Evolutionary conservation across 352 stramenopile genomes (phyloP).

Genomic region (Phytophthora capsici): DNA sequence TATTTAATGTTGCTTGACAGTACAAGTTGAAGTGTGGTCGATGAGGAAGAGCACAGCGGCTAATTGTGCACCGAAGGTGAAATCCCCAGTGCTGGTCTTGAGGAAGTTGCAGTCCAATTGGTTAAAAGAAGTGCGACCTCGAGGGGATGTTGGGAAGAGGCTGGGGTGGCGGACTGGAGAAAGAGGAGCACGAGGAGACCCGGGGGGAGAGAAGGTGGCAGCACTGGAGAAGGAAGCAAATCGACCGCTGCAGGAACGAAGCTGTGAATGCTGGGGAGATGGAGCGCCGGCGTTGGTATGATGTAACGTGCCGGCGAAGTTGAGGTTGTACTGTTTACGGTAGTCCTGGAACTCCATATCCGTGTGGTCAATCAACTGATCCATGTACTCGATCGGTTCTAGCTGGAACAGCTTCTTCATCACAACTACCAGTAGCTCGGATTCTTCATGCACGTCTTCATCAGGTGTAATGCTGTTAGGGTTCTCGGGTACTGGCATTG

Average conservation of each 20-base stretch:
- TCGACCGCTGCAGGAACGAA: conserved; percentile 26
- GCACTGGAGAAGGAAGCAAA: conserved; percentile 57
- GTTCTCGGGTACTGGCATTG: not conserved
- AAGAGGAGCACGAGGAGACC: conserved; percentile 9
- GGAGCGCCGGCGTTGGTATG: conserved; percentile 36
- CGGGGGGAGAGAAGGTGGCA: conserved; percentile 20
- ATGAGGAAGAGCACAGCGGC: conserved; percentile 55
- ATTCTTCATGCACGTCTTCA: conserved; percentile 23
- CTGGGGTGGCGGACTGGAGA: conserved; percentile 28
- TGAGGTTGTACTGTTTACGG: conserved; percentile 48
- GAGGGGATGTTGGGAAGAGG: conserved; percentile 28
- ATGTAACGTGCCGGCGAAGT: conserved; percentile 34
- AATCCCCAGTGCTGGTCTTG: conserved; percentile 37
- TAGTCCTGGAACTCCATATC: conserved; percentile 48
- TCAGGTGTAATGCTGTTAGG: not conserved
- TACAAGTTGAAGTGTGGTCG: conserved; percentile 4
- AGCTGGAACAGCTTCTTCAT: conserved; percentile 51
- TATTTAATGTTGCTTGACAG: not conserved
- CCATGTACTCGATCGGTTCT: conserved; percentile 55
- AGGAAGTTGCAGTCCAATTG: conserved; percentile 41
- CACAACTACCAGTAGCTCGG: conserved; percentile 39
- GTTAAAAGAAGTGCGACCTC: conserved; percentile 40
- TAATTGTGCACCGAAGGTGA: conserved; percentile 53
- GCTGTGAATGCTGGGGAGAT: conserved; percentile 25
- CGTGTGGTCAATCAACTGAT: conserved; percentile 45